These are phyloP conservation scores for Cornus kousa DNA, from an alignment of 148 eudicot genomes.

Conservation along the genomic window DNA sequence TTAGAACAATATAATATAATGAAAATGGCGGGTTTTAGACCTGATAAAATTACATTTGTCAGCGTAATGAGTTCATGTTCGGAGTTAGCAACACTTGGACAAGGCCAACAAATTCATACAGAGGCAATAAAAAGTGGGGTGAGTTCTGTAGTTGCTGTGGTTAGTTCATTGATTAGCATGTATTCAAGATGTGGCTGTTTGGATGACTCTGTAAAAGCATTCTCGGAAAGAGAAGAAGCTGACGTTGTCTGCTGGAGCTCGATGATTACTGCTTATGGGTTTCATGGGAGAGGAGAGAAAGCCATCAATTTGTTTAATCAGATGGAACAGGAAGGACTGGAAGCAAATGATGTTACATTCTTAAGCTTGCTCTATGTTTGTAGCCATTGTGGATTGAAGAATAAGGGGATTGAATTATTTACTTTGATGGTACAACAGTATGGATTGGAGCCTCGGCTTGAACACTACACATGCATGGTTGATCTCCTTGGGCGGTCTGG, in stretches of 20 bases:
- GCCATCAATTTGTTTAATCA: slow-evolving; percentile 53
- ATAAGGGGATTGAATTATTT: slow-evolving; percentile 59
- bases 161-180: slow-evolving; percentile 78
- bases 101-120: slow-evolving; percentile 87
- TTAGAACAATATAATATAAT: slow-evolving; percentile 57
- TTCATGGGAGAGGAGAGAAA: slow-evolving; percentile 78
- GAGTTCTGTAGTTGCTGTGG: slow-evolving; percentile 39
- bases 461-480: slow-evolving; percentile 81
- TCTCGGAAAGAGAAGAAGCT: slow-evolving; percentile 39
- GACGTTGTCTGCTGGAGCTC: slow-evolving; percentile 71
- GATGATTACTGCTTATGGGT: slow-evolving; percentile 86
- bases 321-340: slow-evolving; percentile 54
- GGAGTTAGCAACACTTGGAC: slow-evolving; percentile 74
- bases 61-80: slow-evolving; percentile 78
- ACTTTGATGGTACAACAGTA: slow-evolving; percentile 53
- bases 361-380: slow-evolving; percentile 78
- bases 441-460: slow-evolving; percentile 48
- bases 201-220: slow-evolving; percentile 62
- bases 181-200: slow-evolving; percentile 86
- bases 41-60: slow-evolving; percentile 75
- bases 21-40: slow-evolving; percentile 64
- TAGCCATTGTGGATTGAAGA: slow-evolving; percentile 76
- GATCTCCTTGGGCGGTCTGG: slow-evolving; percentile 82
- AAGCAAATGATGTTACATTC: slow-evolving; percentile 74
- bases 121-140: slow-evolving; percentile 64